phyloP scores from a whole-genome alignment of 345 rosid species.

The Aethionema arabicum region DNA sequence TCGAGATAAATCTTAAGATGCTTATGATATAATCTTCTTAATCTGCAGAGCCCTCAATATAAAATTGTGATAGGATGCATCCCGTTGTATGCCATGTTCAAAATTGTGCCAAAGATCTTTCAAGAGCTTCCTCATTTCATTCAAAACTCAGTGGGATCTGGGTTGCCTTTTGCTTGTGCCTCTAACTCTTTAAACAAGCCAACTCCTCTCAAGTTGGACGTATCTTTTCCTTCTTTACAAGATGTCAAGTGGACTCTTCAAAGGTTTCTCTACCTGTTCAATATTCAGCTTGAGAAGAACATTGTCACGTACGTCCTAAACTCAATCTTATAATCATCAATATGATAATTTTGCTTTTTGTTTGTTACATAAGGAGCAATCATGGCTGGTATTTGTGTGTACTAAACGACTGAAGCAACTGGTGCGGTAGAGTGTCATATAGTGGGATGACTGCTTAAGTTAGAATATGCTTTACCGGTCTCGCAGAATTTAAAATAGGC shows the following conservation, averaged over 20 bases:
- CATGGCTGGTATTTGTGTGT: conserved; percentile 6
- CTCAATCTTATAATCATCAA: not conserved
- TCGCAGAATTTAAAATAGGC: not conserved
- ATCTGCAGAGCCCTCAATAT: conserved; percentile 51
- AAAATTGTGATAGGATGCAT: conserved; percentile 44
- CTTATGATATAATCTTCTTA: conserved; percentile 30
- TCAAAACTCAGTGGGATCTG: conserved; percentile 42
- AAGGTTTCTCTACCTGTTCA: conserved; percentile 76
- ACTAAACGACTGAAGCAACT: not conserved
- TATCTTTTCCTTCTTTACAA: conserved; percentile 66
- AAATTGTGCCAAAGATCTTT: conserved; percentile 40
- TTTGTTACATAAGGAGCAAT: not conserved
- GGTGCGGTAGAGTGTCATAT: not conserved
- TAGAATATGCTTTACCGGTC: conserved; percentile 6
- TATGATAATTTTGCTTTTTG: not conserved
- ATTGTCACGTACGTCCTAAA: conserved; percentile 73
- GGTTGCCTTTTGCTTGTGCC: conserved; percentile 65
- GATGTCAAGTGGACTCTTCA: conserved; percentile 73
- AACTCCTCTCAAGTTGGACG: conserved; percentile 67
- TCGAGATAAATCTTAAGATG: not conserved
- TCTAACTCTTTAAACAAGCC: conserved; percentile 82
- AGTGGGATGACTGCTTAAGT: conserved; percentile 3
- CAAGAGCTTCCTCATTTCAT: conserved; percentile 40
- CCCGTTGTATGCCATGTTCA: conserved; percentile 46
- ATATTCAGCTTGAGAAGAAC: conserved; percentile 86